Percentiles rank a stretch among this genome's conserved stretches.
Conservation (phyloP, 352 stramenopile genomes). For the Globisporangium uncinulatum region DNA sequence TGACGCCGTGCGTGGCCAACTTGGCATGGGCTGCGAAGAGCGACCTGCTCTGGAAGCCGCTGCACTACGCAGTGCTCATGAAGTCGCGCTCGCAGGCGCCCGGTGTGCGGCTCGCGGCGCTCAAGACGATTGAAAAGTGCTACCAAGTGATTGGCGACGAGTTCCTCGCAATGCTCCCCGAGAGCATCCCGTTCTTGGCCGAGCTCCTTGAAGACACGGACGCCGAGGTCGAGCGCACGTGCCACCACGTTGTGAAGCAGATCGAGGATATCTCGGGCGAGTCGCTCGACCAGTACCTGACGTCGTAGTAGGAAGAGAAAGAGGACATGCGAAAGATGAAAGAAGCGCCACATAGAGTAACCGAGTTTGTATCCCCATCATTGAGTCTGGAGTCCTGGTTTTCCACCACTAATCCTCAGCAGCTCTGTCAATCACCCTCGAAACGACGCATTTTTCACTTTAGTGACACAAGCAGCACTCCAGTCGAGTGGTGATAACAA, state of each 20-base stretch:
- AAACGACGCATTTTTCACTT: too few relatives aligned
- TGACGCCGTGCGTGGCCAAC: constrained; percentile 68
- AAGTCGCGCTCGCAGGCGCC: constrained; percentile 69
- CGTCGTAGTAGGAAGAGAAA: constrained; percentile 23
- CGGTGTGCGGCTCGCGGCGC: constrained; percentile 60
- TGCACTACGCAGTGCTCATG: constrained; percentile 87
- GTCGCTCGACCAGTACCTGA: constrained; percentile 86
- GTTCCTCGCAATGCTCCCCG: constrained; percentile 84
- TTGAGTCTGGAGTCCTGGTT: too few relatives aligned
- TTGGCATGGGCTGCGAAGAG: constrained; percentile 83
- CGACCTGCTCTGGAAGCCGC: constrained; percentile 85
- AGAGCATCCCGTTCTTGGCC: constrained; percentile 86
- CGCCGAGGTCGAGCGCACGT: constrained; percentile 75
- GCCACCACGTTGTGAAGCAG: constrained; percentile 85
- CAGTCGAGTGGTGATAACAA: too few relatives aligned
- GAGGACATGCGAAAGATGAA: not conserved
- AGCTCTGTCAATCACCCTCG: too few relatives aligned
- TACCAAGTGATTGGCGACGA: constrained; percentile 86
- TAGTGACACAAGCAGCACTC: too few relatives aligned
- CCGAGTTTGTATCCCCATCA: too few relatives aligned
- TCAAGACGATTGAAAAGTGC: constrained; percentile 82
- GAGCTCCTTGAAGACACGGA: constrained; percentile 88
- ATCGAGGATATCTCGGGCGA: constrained; percentile 89
- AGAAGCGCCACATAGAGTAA: not conserved
- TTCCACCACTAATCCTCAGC: too few relatives aligned